phyloP scores from a whole-genome alignment of 805 yeast genomes.

The Yarrowia sp. region DNA sequence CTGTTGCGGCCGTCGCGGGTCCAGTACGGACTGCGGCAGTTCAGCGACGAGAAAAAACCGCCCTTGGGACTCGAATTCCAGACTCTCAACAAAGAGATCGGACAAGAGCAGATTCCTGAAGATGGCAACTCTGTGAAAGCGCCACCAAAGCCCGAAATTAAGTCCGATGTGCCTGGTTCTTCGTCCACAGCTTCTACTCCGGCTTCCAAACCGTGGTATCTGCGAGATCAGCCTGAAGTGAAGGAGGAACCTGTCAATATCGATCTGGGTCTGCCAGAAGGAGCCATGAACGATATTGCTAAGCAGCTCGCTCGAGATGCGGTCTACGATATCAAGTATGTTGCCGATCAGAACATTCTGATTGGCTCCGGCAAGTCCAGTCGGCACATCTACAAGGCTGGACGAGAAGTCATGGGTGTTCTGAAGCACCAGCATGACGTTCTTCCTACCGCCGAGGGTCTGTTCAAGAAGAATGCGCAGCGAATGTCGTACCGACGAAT shows the following conservation, averaged over 20 bases:
- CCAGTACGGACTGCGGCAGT: neutral
- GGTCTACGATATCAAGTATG: constrained; percentile 51
- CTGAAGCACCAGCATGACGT: constrained; percentile 61
- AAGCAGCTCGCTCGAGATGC: constrained; percentile 68
- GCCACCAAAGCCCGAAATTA: neutral
- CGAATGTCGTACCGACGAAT: constrained; percentile 61
- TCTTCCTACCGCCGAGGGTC: constrained; percentile 72
- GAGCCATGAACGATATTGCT: constrained; percentile 69
- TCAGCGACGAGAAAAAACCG: constrained; percentile 16
- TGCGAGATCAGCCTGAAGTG: constrained; percentile 41
- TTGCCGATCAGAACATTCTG: constrained; percentile 59
- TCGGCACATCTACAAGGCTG: constrained; percentile 76
- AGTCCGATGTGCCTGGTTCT: neutral
- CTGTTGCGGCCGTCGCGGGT: neutral
- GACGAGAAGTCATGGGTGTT: constrained; percentile 61
- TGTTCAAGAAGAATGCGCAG: constrained; percentile 63
- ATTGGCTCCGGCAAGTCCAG: constrained; percentile 78
- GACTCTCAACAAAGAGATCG: constrained; percentile 1
- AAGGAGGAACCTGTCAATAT: constrained; percentile 54
- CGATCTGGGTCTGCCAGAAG: constrained; percentile 59
- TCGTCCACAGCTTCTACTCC: neutral
- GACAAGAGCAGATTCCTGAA: neutral
- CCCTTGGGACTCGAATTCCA: neutral
- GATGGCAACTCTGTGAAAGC: neutral
- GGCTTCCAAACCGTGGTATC: constrained; percentile 43